A percentile compares a stretch with the other conserved stretches of the same genome.
phyloP scores from a whole-genome alignment of 2,329 filamentous ascomycete genomes.

The Ilyonectria destructans region DNA sequence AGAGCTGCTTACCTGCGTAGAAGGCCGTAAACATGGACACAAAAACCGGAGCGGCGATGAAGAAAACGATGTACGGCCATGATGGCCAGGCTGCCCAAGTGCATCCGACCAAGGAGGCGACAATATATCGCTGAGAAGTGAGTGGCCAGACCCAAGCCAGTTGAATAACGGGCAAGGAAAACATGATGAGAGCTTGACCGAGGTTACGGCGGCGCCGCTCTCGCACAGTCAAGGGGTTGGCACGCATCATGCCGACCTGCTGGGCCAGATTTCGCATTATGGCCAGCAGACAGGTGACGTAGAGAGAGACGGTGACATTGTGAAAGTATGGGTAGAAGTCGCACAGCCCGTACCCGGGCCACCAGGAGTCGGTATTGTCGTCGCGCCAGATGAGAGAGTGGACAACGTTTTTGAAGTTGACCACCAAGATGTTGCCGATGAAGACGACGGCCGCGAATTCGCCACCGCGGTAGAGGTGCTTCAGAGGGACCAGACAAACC shows the following conservation, averaged over 20 bases:
- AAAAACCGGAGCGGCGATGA: conserved; percentile 62
- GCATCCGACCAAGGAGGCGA: conserved; percentile 69
- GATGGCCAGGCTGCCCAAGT: conserved; percentile 59
- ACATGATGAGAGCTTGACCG: conserved; percentile 69
- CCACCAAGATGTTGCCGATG: conserved; percentile 61
- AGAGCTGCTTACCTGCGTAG: conserved; percentile 63
- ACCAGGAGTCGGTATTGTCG: conserved; percentile 68
- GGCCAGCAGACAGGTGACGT: conserved; percentile 67
- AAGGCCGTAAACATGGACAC: conserved; percentile 62
- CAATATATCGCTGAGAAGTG: conserved; percentile 63
- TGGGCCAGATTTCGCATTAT: conserved; percentile 69
- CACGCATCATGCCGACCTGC: conserved; percentile 64
- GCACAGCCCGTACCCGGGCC: conserved; percentile 68
- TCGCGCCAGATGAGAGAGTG: conserved; percentile 70
- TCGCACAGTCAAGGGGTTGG: conserved; percentile 55
- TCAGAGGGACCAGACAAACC: conserved; percentile 67
- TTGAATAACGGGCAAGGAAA: conserved; percentile 68
- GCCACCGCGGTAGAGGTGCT: conserved; percentile 66
- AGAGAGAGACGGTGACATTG: conserved; percentile 64
- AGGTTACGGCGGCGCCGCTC: conserved; percentile 63
- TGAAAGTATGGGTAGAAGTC: conserved; percentile 67
- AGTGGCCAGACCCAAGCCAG: conserved; percentile 65
- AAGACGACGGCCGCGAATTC: conserved; percentile 70
- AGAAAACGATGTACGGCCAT: conserved; percentile 67
- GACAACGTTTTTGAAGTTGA: conserved; percentile 66